phyloP scores from a whole-genome alignment of 345 rosid genomes.

The Rhizophora mangle region DNA sequence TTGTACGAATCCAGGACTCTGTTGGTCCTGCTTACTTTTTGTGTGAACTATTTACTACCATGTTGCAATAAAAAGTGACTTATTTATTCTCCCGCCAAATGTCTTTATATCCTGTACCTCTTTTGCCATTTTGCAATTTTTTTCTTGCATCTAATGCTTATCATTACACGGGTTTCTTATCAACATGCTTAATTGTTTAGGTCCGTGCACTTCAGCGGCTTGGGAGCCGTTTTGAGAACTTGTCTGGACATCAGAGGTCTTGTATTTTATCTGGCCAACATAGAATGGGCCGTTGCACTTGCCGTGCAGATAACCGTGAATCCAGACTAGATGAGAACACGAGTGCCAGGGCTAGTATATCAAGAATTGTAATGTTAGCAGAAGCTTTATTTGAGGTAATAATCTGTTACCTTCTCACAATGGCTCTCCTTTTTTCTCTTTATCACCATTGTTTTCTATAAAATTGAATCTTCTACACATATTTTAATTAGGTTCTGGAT shows the following conservation, averaged over 20 bases:
- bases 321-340: slow-evolving; percentile 57
- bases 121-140: neutral
- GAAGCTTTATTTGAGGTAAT: slow-evolving; percentile 97
- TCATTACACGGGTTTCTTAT: slow-evolving; percentile 8
- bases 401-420: neutral
- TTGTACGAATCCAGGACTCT: neutral
- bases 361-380: slow-evolving; percentile 94
- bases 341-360: slow-evolving; percentile 89
- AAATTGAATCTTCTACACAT: slow-evolving; percentile 25
- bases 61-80: neutral
- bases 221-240: slow-evolving; percentile 88
- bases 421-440: slow-evolving; percentile 1
- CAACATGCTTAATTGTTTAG: slow-evolving; percentile 29
- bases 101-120: no score
- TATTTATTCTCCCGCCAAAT: neutral
- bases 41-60: slow-evolving; percentile 6
- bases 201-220: slow-evolving; percentile 93
- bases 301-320: slow-evolving; percentile 53
- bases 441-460: slow-evolving; percentile 17
- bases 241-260: slow-evolving; percentile 81
- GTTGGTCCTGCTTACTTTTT: slow-evolving; percentile 6
- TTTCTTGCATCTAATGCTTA: neutral
- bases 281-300: slow-evolving; percentile 77
- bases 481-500: slow-evolving; percentile 81
- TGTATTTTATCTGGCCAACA: slow-evolving; percentile 88